Evolutionary conservation across 2,329 filamentous ascomycete genomes (phyloP), one percentile per base, ranked within the genome.

Genomic region (Beauveria rudraprayagi): DNA sequence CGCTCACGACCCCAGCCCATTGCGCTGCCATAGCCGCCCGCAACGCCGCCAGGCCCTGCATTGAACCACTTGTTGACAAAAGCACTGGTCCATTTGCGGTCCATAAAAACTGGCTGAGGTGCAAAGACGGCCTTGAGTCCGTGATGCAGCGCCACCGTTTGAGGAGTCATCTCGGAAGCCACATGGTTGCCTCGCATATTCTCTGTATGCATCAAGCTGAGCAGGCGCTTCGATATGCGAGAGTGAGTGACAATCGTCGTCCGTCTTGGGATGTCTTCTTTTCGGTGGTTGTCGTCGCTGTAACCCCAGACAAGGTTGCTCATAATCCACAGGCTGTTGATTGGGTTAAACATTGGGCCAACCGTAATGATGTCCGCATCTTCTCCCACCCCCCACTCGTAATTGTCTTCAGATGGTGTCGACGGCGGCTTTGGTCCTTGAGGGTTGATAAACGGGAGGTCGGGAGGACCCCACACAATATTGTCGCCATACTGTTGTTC

Each of bases 231-330:
- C 17, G 89, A 92, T 8, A 91, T 77, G 57, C 90, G 84, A 1
- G 87, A 86, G 65, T 91, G 88, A 0, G 89, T 92, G 63, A 91
- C 86, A 67, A 92, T 89, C n/a, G 89, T 89, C 11, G 86, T 85
- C 62, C 90, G 84, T 59, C 89, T 85, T 14, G 89, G 88, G 1
- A 89, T 82, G 50, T 85, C 79, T 50, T 76, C 75, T 28, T 79
- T 78, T 16, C 72, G 68, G 67, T 83, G 80, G 9, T 72, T 73
- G 17, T 73, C 71, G 64, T 83, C 78, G 59, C 72, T 76, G 74
- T 88, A 91, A 46, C 86, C 86, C 75, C 86, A 89, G 26, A 89
- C 78, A 65, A 90, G 85, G 66, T 85, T 78, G 55, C 79, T 79
- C 70, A 89, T 86, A 34, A 90, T 82, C 89, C 90, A 92, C 66